A percentile compares a stretch with the other conserved stretches of the same genome.
These are phyloP conservation scores for Flaveria floridana DNA, from an alignment of 140 eudicot genomes.

Conservation along the genomic window DNA sequence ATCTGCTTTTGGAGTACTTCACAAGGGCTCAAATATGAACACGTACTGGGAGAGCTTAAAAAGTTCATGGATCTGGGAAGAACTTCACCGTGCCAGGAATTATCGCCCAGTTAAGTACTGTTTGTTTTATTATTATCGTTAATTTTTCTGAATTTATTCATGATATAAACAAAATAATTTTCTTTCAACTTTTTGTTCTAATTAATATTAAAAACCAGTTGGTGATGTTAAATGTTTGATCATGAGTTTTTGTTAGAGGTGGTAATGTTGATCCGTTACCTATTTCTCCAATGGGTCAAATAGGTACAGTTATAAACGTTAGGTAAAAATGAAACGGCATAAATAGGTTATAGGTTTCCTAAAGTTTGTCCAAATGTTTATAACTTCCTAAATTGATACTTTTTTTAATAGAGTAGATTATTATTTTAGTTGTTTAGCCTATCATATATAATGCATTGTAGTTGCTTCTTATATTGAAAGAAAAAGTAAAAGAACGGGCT, in stretches of 20 bases:
- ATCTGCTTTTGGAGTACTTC: slow-evolving; percentile 68
- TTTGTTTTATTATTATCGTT: slow-evolving; percentile 12
- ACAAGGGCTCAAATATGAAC: slow-evolving; percentile 59
- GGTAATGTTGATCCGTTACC: background rate
- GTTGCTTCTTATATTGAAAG: no score
- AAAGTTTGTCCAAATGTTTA: background rate
- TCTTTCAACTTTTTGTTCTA: background rate
- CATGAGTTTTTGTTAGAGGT: background rate
- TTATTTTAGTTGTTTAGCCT: background rate
- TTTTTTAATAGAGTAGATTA: background rate
- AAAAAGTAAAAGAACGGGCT: background rate
- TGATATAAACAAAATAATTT: background rate
- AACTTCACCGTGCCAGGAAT: slow-evolving; percentile 72
- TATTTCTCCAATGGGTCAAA: slow-evolving; percentile 11
- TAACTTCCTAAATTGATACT: background rate
- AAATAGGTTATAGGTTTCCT: background rate
- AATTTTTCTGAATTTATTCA: background rate
- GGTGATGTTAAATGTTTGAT: background rate
- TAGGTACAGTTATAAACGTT: background rate
- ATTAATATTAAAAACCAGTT: slow-evolving; percentile 19
- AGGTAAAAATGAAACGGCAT: background rate
- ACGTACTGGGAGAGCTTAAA: slow-evolving; percentile 68
- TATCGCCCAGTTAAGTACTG: slow-evolving; percentile 72
- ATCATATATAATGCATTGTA: background rate
- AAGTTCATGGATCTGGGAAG: slow-evolving; percentile 93